Conservation (phyloP, 306 rosid genomes). For the Glycyrrhiza uralensis region DNA sequence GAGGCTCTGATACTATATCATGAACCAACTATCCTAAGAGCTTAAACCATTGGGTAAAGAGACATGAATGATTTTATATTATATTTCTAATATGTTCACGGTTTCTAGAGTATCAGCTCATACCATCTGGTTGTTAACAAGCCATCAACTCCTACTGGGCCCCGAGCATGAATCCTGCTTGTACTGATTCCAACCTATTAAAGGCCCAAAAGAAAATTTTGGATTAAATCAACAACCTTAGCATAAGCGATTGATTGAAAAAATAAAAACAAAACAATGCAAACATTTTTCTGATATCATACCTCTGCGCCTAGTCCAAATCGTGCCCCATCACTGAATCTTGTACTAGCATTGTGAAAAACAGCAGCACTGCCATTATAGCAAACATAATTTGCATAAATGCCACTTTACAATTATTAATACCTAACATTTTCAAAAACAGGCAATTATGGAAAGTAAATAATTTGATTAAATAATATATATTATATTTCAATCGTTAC, state of each 20-base stretch:
- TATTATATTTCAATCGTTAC: slow-evolving; percentile 24
- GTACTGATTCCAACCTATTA: slow-evolving; percentile 96
- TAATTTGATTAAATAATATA: neutral
- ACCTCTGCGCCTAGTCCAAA: slow-evolving; percentile 99
- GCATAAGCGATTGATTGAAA: neutral
- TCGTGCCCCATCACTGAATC: slow-evolving; percentile 95
- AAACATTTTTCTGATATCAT: slow-evolving; percentile 11
- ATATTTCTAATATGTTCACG: no score
- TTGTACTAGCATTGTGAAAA: slow-evolving; percentile 93
- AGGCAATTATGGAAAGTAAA: neutral
- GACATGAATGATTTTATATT: no score
- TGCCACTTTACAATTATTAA: neutral
- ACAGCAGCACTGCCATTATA: slow-evolving; percentile 85
- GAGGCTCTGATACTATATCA: no score
- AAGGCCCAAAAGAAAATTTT: neutral
- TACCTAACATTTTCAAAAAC: neutral
- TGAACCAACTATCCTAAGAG: no score
- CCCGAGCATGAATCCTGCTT: slow-evolving; percentile 95
- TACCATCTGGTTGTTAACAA: slow-evolving; percentile 93
- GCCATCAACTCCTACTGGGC: slow-evolving; percentile 99
- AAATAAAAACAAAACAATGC: neutral
- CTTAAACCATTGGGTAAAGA: no score
- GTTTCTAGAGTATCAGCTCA: slow-evolving; percentile 12
- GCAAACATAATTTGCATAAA: slow-evolving; percentile 6
- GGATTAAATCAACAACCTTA: slow-evolving; percentile 9